A percentile compares a stretch with the other conserved stretches of the same genome.
phyloP scores from a whole-genome alignment of 164 flowering plant genomes.

The Dillenia turbinata region DNA sequence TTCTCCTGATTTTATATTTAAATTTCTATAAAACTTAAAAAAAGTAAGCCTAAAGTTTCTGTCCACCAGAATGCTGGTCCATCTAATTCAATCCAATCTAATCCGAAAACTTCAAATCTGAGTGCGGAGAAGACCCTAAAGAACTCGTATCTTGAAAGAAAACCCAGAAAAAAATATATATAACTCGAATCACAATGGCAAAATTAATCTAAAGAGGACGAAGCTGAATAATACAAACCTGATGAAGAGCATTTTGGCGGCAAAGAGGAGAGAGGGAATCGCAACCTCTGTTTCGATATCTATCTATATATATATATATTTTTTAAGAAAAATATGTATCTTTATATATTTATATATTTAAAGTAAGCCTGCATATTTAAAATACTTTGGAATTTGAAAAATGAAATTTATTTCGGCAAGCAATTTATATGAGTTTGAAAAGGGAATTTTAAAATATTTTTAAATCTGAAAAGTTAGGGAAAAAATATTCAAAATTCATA shows the following conservation, averaged over 20 bases:
- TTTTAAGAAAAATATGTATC: neutral
- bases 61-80: too few relatives aligned
- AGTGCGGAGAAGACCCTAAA: conserved; percentile 4
- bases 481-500: too few relatives aligned
- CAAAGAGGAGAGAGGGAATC: neutral
- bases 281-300: neutral
- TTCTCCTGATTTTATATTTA: too few relatives aligned
- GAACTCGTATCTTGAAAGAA: conserved; percentile 4
- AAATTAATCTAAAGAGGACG: neutral
- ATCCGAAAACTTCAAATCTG: neutral
- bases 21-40: too few relatives aligned
- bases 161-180: neutral
- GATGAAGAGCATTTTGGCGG: conserved; percentile 2
- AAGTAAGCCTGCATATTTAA: neutral
- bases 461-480: too few relatives aligned
- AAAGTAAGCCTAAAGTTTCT: too few relatives aligned
- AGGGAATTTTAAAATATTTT: too few relatives aligned
- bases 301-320: neutral
- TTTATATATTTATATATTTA: neutral
- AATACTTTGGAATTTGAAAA: too few relatives aligned
- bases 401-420: too few relatives aligned
- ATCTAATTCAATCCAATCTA: too few relatives aligned
- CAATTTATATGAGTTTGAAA: too few relatives aligned
- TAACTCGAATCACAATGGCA: neutral
- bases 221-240: conserved; percentile 1